Percentiles rank a stretch among this genome's conserved stretches.
Evolutionary conservation across 352 stramenopile species (phyloP).

Genomic region (Globisporangium ultimum): DNA sequence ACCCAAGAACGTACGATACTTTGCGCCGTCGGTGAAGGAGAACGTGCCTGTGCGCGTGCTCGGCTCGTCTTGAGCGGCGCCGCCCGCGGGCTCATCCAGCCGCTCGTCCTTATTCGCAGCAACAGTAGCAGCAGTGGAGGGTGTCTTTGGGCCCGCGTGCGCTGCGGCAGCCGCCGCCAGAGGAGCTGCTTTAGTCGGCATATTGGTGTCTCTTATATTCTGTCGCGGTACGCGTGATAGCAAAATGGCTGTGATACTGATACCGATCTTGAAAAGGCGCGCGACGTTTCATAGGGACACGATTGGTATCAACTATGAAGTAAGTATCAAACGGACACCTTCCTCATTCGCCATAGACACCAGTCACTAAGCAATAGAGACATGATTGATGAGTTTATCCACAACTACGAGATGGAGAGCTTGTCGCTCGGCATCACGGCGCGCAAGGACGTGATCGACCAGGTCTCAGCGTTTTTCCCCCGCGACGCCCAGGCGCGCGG

Average conservation of each 20-base stretch:
- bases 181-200: constrained; percentile 21
- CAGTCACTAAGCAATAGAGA: background rate
- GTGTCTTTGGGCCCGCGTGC: constrained; percentile 11
- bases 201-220: constrained; percentile 2
- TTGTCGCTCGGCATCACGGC: constrained; percentile 61
- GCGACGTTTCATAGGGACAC: background rate
- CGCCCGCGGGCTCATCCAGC: constrained; percentile 26
- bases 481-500: constrained; percentile 8
- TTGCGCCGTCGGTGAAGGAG: constrained; percentile 62
- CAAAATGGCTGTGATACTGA: too few species aligned
- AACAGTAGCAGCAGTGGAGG: background rate
- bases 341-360: too few species aligned
- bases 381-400: constrained; percentile 62
- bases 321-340: too few species aligned
- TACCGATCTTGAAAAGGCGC: constrained; percentile 29
- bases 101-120: constrained; percentile 4
- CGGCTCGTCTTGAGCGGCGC: constrained; percentile 29
- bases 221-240: too few species aligned
- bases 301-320: too few species aligned
- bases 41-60: constrained; percentile 45
- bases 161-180: background rate
- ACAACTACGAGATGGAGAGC: constrained; percentile 79
- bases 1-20: constrained; percentile 36
- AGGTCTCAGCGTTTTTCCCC: constrained; percentile 46
- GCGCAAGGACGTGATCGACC: constrained; percentile 45